phyloP scores from a whole-genome alignment of 2,329 filamentous ascomycete genomes.

The Drechslera avenae region DNA sequence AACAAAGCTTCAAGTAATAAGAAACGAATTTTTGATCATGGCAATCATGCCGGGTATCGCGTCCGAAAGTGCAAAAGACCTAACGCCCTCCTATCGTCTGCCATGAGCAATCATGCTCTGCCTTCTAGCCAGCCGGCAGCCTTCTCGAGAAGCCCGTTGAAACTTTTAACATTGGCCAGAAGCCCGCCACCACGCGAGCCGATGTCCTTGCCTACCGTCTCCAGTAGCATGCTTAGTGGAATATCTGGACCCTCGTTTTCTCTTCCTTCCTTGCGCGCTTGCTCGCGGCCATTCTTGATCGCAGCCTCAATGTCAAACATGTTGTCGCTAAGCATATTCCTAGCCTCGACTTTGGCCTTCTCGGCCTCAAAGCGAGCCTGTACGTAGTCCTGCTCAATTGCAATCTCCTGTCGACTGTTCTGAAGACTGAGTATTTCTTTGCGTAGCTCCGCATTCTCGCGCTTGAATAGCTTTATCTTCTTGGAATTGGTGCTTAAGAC shows the following conservation, averaged over 20 bases:
- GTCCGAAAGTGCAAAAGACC: slow-evolving; percentile 8
- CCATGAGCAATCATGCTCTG: slow-evolving; percentile 24
- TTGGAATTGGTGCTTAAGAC: slow-evolving; percentile 55
- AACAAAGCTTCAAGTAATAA: neutral
- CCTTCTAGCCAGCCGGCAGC: slow-evolving; percentile 46
- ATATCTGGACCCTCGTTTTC: slow-evolving; percentile 42
- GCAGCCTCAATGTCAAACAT: slow-evolving; percentile 48
- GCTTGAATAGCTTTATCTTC: slow-evolving; percentile 52
- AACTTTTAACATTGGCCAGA: slow-evolving; percentile 34
- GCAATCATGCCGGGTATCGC: slow-evolving; percentile 17
- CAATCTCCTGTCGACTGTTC: slow-evolving; percentile 55
- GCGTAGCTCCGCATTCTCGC: slow-evolving; percentile 53
- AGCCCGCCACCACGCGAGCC: slow-evolving; percentile 41
- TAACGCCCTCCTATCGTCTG: slow-evolving; percentile 3
- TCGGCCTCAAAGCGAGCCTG: slow-evolving; percentile 40
- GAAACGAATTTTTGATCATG: slow-evolving; percentile 6
- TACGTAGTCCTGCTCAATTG: slow-evolving; percentile 57
- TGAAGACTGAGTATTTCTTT: slow-evolving; percentile 56
- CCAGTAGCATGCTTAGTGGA: slow-evolving; percentile 40
- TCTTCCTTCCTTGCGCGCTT: slow-evolving; percentile 35
- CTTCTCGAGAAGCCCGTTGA: slow-evolving; percentile 44
- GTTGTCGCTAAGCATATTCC: slow-evolving; percentile 34
- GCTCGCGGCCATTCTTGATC: slow-evolving; percentile 41
- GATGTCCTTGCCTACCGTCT: slow-evolving; percentile 35
- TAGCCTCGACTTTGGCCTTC: slow-evolving; percentile 31